phyloP scores from a whole-genome alignment of 495 filamentous ascomycete species.

The Xylaria venustula region DNA sequence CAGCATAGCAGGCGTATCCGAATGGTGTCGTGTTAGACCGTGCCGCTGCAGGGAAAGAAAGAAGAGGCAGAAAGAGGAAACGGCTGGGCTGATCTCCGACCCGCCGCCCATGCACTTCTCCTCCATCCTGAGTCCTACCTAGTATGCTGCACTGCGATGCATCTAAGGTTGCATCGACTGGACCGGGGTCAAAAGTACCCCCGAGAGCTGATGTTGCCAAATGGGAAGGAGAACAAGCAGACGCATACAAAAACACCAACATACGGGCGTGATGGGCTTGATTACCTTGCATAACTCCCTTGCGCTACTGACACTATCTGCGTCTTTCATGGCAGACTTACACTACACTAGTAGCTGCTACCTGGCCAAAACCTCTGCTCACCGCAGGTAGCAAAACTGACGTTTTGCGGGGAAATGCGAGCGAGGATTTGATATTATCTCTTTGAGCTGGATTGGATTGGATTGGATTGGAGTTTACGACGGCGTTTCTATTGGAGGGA shows the following conservation, averaged over 20 bases:
- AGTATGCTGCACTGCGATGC: too few relatives aligned
- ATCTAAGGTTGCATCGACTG: neutral
- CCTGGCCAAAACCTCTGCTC: neutral
- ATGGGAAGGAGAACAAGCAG: neutral
- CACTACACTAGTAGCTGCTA: too few relatives aligned
- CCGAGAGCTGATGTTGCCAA: neutral
- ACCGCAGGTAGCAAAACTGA: neutral
- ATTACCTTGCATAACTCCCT: conserved; percentile 3
- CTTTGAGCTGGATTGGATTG: too few relatives aligned
- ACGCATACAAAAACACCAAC: neutral
- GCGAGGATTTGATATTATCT: too few relatives aligned
- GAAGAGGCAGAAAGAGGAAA: neutral
- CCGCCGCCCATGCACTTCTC: neutral
- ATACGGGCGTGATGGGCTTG: neutral
- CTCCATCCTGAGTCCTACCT: neutral
- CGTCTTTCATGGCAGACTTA: too few relatives aligned
- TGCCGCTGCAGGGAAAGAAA: neutral
- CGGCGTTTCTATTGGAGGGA: neutral
- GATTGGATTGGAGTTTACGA: too few relatives aligned
- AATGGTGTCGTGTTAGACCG: neutral
- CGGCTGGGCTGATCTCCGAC: neutral
- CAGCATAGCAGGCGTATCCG: neutral
- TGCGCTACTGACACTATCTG: neutral
- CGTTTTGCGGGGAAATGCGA: neutral
- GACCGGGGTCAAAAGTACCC: neutral